Conservation (phyloP, 148 eudicot species). For the Rhododendron griersonianum region DNA sequence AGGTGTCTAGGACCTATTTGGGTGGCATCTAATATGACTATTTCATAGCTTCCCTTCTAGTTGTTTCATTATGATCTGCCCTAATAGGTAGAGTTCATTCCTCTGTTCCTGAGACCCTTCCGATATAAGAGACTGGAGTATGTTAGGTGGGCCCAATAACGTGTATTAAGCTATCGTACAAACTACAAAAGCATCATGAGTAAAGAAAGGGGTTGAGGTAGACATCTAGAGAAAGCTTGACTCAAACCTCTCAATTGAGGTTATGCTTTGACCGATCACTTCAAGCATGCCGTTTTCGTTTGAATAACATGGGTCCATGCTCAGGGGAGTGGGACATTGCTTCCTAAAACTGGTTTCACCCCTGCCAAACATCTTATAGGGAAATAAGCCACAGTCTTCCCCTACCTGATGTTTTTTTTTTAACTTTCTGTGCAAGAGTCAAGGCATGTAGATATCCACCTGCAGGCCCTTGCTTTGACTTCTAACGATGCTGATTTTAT, state of each 20-base stretch:
- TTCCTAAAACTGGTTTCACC: not conserved
- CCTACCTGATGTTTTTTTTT: not conserved
- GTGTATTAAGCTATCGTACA: not conserved
- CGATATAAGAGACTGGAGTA: not conserved
- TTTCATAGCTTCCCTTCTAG: not conserved
- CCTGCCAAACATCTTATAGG: not conserved
- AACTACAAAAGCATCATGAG: not conserved
- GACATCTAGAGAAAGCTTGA: slow-evolving; percentile 1
- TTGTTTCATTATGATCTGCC: not conserved
- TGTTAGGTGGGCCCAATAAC: not conserved
- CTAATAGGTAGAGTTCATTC: not conserved
- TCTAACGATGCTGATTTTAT: not conserved
- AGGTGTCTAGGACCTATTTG: not conserved
- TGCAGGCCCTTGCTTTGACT: not conserved
- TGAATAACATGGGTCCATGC: not conserved
- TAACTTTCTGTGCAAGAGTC: not conserved
- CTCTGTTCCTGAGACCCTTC: not conserved
- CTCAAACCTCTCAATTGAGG: not conserved
- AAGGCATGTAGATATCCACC: not conserved
- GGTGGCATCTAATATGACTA: not conserved
- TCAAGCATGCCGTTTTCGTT: not conserved
- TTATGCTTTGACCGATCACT: not conserved
- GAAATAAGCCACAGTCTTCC: not conserved
- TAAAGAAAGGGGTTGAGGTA: not conserved
- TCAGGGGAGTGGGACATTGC: not conserved